A percentile compares a stretch with the other conserved stretches of the same genome.
Evolutionary conservation across 345 rosid genomes (phyloP).

Genomic region (Barbarea vulgaris): DNA sequence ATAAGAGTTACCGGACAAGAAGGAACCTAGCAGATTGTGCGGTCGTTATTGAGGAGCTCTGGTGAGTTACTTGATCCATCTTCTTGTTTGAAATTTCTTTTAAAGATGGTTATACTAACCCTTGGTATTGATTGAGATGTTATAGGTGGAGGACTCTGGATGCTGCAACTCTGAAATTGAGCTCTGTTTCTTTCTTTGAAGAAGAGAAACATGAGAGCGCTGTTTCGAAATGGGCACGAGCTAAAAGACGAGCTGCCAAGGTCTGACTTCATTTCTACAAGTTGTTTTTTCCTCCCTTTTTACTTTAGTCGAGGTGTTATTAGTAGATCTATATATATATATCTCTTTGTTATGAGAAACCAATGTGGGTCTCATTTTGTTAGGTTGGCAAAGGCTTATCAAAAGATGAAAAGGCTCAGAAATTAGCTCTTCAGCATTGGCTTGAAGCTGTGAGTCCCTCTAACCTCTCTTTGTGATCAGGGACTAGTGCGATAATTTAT

Average conservation of each 20-base stretch:
- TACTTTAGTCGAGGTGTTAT: background rate
- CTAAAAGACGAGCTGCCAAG: conserved; percentile 66
- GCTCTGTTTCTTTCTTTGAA: conserved; percentile 63
- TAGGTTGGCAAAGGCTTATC: conserved; percentile 76
- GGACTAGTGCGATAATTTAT: background rate
- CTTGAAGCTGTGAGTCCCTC: conserved; percentile 72
- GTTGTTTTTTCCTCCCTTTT: background rate
- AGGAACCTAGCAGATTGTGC: conserved; percentile 85
- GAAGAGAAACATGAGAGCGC: conserved; percentile 63
- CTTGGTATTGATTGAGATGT: conserved; percentile 10
- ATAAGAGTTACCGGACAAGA: conserved; percentile 88
- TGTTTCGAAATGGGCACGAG: conserved; percentile 63
- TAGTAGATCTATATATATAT: background rate
- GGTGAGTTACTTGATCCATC: conserved; percentile 49
- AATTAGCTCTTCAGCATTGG: conserved; percentile 79
- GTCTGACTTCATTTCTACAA: conserved; percentile 40
- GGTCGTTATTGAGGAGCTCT: conserved; percentile 65
- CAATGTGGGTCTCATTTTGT: conserved; percentile 5
- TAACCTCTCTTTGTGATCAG: conserved; percentile 2
- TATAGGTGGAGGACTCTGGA: conserved; percentile 70
- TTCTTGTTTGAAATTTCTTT: conserved; percentile 1
- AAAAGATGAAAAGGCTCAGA: conserved; percentile 76
- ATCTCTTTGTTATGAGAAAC: background rate
- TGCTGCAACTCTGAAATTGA: conserved; percentile 53
- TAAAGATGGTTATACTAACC: background rate